These are phyloP conservation scores for Eucalyptus polybractea DNA, from an alignment of 345 rosid species.

Conservation along the genomic window DNA sequence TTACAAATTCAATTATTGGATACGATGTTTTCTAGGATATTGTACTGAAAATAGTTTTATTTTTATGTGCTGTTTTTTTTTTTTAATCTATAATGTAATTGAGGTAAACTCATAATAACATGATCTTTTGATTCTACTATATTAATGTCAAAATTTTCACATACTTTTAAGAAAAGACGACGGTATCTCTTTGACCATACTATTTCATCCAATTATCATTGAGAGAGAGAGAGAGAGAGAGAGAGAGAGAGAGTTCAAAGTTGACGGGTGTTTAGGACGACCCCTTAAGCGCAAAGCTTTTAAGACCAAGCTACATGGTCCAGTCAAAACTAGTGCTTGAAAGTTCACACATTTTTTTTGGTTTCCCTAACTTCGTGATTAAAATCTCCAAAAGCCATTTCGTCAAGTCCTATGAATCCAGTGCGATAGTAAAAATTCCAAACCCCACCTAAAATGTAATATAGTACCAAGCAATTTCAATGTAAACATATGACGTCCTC, in stretches of 20 bases:
- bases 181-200: no score
- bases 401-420: not conserved
- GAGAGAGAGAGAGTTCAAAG: no score
- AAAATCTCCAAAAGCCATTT: not conserved
- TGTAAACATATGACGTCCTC: not conserved
- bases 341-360: not conserved
- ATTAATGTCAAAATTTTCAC: not conserved
- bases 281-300: not conserved
- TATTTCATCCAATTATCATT: not conserved
- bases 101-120: not conserved
- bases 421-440: not conserved
- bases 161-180: not conserved
- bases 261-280: not conserved
- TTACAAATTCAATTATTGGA: not conserved
- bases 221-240: not conserved
- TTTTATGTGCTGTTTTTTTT: not conserved
- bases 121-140: not conserved
- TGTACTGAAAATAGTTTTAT: no score
- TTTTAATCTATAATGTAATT: no score
- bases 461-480: not conserved
- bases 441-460: not conserved
- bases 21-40: not conserved
- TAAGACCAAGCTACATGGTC: not conserved
- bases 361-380: not conserved
- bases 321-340: not conserved